These are phyloP conservation scores for Ascoidea rubescens DNA, from an alignment of 805 yeast genomes.

Conservation along the genomic window DNA sequence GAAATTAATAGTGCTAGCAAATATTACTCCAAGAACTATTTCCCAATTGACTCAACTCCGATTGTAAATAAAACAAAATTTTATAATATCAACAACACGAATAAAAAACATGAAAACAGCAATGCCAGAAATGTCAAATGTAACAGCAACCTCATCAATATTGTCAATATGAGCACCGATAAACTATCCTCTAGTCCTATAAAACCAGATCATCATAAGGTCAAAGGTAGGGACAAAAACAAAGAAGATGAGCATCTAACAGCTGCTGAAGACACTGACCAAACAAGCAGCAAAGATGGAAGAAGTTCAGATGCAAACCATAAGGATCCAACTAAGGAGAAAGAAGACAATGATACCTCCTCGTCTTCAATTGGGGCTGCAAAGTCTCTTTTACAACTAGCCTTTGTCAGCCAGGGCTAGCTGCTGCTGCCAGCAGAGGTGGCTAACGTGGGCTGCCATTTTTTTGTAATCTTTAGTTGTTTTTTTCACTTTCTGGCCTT, in stretches of 20 bases:
- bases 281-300: too few species aligned
- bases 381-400: not conserved
- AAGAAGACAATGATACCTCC: not conserved
- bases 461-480: too few species aligned
- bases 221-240: not conserved
- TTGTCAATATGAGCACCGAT: not conserved
- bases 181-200: not conserved
- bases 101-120: not conserved
- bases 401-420: not conserved
- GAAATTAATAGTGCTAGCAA: too few species aligned
- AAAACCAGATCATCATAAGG: not conserved
- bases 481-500: too few species aligned
- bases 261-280: too few species aligned
- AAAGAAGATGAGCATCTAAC: too few species aligned
- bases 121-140: not conserved
- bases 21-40: too few species aligned
- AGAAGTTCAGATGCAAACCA: not conserved
- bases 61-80: too few species aligned
- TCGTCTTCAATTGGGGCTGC: not conserved
- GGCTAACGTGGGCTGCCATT: too few species aligned
- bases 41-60: too few species aligned
- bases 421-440: too few species aligned
- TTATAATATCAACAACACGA: too few species aligned
- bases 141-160: not conserved
- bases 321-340: not conserved